Percentiles rank a stretch among this genome's conserved stretches.
Conservation (phyloP, 202 grass and related monocot genomes). For the Setaria viridis region DNA sequence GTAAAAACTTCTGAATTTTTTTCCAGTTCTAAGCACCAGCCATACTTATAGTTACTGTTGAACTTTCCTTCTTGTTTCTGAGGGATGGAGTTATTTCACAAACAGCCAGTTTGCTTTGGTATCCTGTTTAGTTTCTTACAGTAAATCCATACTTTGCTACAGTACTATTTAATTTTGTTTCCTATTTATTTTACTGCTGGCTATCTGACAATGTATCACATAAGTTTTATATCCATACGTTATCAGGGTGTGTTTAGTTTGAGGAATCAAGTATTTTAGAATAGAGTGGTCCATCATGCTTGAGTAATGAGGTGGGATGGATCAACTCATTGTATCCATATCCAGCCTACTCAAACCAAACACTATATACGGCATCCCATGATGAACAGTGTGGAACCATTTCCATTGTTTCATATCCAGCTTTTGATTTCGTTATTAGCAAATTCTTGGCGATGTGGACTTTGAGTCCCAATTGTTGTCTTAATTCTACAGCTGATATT, state of each 20-base stretch:
- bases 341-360: not conserved
- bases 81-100: not conserved
- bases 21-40: slow-evolving; percentile 8
- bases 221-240: slow-evolving; percentile 4
- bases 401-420: slow-evolving; percentile 2
- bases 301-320: not conserved
- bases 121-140: slow-evolving; percentile 5
- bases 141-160: not conserved
- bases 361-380: not conserved
- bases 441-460: not conserved
- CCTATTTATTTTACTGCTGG: not conserved
- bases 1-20: slow-evolving; percentile 27
- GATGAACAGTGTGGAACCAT: not conserved
- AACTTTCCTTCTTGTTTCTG: not conserved
- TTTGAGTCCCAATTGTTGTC: slow-evolving; percentile 6
- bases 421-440: not conserved
- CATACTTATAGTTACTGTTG: slow-evolving; percentile 4
- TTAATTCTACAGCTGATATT: slow-evolving; percentile 2
- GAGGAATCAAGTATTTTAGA: not conserved
- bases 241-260: not conserved
- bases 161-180: slow-evolving; percentile 16
- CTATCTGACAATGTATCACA: not conserved
- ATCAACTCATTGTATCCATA: not conserved
- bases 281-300: not conserved
- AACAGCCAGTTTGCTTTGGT: not conserved